Percentiles rank a stretch among this genome's conserved stretches.
phyloP scores from a whole-genome alignment of 2,329 filamentous ascomycete genomes.

The Dactylellina parvicollis region DNA sequence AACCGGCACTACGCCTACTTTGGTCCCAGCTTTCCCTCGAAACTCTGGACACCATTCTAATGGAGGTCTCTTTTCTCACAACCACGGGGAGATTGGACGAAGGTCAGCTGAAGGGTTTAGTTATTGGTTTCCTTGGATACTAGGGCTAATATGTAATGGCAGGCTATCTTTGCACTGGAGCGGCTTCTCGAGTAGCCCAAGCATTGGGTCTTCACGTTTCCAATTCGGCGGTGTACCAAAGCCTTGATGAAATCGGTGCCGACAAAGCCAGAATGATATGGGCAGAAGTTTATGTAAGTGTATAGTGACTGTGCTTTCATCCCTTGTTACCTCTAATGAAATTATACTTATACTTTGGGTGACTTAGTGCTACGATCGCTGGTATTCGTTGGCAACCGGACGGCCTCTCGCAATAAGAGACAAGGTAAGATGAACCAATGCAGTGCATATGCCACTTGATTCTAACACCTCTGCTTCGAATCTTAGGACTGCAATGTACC shows the following conservation, averaged over 20 bases:
- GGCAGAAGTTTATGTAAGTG: constrained; percentile 49
- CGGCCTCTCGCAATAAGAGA: constrained; percentile 46
- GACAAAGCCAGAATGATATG: constrained; percentile 50
- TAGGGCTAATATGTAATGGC: neutral
- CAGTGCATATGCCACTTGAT: neutral
- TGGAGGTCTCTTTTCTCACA: constrained; percentile 44
- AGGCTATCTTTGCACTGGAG: constrained; percentile 41
- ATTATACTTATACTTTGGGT: too few species aligned
- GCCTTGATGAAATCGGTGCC: constrained; percentile 23
- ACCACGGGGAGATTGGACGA: constrained; percentile 49
- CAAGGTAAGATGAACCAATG: constrained; percentile 12
- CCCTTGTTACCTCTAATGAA: neutral
- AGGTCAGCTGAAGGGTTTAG: constrained; percentile 10
- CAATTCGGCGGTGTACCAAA: constrained; percentile 38
- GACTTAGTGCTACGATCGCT: constrained; percentile 44
- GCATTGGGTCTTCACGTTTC: constrained; percentile 49
- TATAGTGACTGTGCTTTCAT: neutral
- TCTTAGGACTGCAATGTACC: constrained; percentile 47
- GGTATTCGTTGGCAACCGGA: constrained; percentile 47
- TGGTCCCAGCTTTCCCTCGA: constrained; percentile 50
- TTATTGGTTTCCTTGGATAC: neutral
- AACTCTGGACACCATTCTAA: constrained; percentile 42
- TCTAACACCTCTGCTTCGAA: constrained; percentile 2
- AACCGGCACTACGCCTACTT: constrained; percentile 35
- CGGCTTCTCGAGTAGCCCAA: constrained; percentile 39